Evolutionary conservation across 2,329 filamentous ascomycete species (phyloP), one percentile per base, ranked within the genome.

Genomic region (Talaromyces sp.): DNA sequence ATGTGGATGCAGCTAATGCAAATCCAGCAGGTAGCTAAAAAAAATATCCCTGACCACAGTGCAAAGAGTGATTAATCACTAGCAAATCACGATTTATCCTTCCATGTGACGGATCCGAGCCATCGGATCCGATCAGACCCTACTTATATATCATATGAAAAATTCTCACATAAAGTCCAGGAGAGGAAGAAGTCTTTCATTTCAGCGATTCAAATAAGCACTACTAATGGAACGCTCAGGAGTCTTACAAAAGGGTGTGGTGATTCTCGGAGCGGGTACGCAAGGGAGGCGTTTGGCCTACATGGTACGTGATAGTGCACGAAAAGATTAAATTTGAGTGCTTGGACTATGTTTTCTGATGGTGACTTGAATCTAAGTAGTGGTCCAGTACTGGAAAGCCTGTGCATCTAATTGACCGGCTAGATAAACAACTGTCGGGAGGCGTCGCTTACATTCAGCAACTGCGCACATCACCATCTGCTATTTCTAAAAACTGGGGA

Each of bases 261-360:
- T 60, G 7, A 60, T 64, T n/a, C 21, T 75, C 6, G 74, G 74
- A 8, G 74, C 73, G 25, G 74, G 74, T 18, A 74, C 72, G 25
- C 74, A 76, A 64, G 74, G 74, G 4, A 67, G 72, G 60, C 68
- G 74, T n/a, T 68, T 76, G 18, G 74, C 74, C 42, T 74, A 72
- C 50, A 76, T 76, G 74, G 73, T 75, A 67, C 61, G 66, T n/a
- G 48, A 54, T 16, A 3, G 11, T 54, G 31, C 50, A 57, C 40
- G 16, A 40, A 16, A 23, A 21, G 12, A 21, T n/a, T 5, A n/a
- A 12, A 31, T n/a, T 21, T 12, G 35, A 14, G 28, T 50, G 25
- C 11, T 7, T 50, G 3, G 14, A 40, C 21, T 42, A 2, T n/a
- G 25, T 35, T 31, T 11, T 35, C 11, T 21, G n/a, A 39, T 52